Evolutionary conservation across 2,329 filamentous ascomycete species (phyloP).

Genomic region (Colletotrichum neosansevieriae): DNA sequence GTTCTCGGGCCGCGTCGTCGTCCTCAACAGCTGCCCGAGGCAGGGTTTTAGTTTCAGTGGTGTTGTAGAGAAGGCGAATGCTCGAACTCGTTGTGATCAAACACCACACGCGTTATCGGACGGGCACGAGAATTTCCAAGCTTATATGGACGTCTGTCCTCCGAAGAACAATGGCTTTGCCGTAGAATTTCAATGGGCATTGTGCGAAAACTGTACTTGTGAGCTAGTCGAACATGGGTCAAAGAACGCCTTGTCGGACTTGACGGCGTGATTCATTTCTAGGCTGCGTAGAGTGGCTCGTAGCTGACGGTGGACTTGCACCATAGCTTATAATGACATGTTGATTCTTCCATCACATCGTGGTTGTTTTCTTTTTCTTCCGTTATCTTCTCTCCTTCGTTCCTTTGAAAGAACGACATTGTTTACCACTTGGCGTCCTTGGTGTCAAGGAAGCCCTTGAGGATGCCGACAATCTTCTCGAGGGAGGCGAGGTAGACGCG

Average conservation of each 20-base stretch:
- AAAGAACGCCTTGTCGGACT: constrained; percentile 12
- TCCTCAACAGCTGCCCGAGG: not conserved
- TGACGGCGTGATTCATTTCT: constrained; percentile 37
- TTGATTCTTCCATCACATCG: constrained; percentile 28
- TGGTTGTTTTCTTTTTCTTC: constrained; percentile 23
- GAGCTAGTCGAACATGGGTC: not conserved
- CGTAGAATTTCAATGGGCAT: not conserved
- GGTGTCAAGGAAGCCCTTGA: constrained; percentile 70
- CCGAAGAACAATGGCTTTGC: not conserved
- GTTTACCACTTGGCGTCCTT: constrained; percentile 70
- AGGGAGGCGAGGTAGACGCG: constrained; percentile 80
- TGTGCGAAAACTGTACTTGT: not conserved
- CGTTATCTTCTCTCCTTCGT: constrained; percentile 1
- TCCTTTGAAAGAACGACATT: not conserved
- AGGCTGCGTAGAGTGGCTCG: constrained; percentile 36
- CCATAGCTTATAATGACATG: constrained; percentile 31
- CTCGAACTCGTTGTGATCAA: not conserved
- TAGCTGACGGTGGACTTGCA: constrained; percentile 24
- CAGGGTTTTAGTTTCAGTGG: not conserved
- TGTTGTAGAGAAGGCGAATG: not conserved
- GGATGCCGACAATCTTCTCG: constrained; percentile 81
- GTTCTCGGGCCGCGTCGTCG: not conserved
- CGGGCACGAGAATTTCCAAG: too few species aligned
- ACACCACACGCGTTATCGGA: too few species aligned
- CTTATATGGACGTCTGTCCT: not conserved